Percentiles rank a stretch among this genome's conserved stretches.
phyloP scores from a whole-genome alignment of 345 rosid genomes.

The Citrus reticulata region DNA sequence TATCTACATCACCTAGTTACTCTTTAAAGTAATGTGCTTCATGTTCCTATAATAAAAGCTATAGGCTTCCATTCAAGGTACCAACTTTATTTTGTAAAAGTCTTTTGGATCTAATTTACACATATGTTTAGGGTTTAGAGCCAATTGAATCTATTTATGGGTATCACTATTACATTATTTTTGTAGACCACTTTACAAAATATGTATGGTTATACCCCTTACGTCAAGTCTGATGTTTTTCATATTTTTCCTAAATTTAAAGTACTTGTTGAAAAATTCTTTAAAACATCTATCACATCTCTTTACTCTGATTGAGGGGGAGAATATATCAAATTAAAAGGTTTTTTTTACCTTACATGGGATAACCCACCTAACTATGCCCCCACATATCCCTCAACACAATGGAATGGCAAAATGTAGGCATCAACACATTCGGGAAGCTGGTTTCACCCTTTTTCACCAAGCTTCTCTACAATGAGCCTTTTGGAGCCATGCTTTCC shows the following conservation, averaged over 20 bases:
- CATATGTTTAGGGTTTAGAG: not conserved
- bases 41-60: not conserved
- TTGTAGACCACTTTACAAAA: not conserved
- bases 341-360: too few species aligned
- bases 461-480: rapidly evolving
- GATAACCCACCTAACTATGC: too few species aligned
- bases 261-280: not conserved
- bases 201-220: not conserved
- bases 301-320: too few species aligned
- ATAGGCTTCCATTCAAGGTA: not conserved
- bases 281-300: too few species aligned
- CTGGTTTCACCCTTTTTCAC: too few species aligned
- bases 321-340: too few species aligned
- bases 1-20: too few species aligned
- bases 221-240: not conserved
- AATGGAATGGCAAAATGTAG: too few species aligned
- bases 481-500: too few species aligned
- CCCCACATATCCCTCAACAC: too few species aligned
- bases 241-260: not conserved
- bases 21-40: not conserved
- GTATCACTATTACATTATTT: not conserved
- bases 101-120: not conserved
- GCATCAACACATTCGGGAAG: too few species aligned
- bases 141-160: not conserved
- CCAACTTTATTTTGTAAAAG: too few species aligned